Evolutionary conservation across 2,329 filamentous ascomycete genomes (phyloP), one percentile per base, ranked within the genome.

Genomic region (Niveomyces coronatus): DNA sequence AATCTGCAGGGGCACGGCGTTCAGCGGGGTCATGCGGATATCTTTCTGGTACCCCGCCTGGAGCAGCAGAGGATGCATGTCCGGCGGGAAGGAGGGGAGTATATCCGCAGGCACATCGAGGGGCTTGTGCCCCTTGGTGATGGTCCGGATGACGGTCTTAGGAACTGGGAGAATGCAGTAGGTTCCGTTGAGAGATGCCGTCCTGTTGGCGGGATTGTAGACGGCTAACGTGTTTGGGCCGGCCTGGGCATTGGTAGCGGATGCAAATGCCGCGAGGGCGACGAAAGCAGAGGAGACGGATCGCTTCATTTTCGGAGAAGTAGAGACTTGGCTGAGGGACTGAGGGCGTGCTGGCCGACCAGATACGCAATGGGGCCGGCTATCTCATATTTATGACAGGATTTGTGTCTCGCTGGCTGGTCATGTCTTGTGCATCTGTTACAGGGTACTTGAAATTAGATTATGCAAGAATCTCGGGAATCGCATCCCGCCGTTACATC

Each of bases 1-100:
- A 7, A 35, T 35, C 15, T 35, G 33, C 11, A 35, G 33, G 9
- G 33, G 33, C 4, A 20, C 31, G 5, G 22, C 17, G 31, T 33
- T 33, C n/a, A 33, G 18, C 5, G 31, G 4, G 5, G 31, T 33
- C 31, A 33, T 33, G 16, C 31, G 31, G 22, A 33, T 33, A 13
- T 33, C 31, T 11, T 33, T 33, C 31, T 33, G 31, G 31, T 33
- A 33, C 17, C 31, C 20, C n/a, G 10, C 31, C 22, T 19, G 15
- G 11, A 33, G 31, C 16, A 33, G 15, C 17, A 33, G 22, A 11
- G 31, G 31, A 15, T 33, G 31, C 31, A 22, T 33, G 31, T 18
- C 31, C 18, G 11, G 9, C n/a, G 31, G 31, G 31, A 33, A 33
- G 18, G 15, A 19, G 5, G 31, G 31, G 13, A 33, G 17, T 11